Base-by-base conservation (phyloP, 306 rosid genomes). In the Begonia peltatifolia region DNA sequence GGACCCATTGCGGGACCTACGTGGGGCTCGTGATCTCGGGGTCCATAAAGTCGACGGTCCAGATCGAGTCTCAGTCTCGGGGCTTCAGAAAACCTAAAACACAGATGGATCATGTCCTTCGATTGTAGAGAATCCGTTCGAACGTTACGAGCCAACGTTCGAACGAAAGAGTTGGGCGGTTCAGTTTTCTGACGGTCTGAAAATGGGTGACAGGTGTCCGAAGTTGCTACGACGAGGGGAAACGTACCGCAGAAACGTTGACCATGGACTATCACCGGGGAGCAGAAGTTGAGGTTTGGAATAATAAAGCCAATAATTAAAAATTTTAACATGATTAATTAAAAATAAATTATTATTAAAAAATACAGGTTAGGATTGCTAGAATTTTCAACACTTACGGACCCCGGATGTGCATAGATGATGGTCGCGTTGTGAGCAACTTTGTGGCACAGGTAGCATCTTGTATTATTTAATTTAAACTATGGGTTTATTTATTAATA, bases 201-300 rank as follows among this genome's bases (percentile, higher is more conserved):
- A 25, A 25, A 49, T 41, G 38, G 2, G 47, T 41, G 80, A 71
- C 99, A 90, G 99, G 99, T 86, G 99, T 90, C 61, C 71, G 99
- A 44, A 90, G 99, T 20, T 90, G 99, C 71, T 90, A 90, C 74
- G 99, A 90, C 7, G 99, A 90, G 75, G 99, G 99, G 54, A 90
- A 90, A 61, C 99, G 99, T 30, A 90, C 99, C 63, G 99, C 99
- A 0, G 99, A 90, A 73, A 90, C 99, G 51, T 76, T 90, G 82
- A 81, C 99, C 41, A 90, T 90, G 99, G 99, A 90, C 64, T 90
- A 90, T 49, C 96, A 90, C 63, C 48, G 99, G 63, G 99, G 99
- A 35, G 99, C 99, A 18, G 86, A 52, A 0, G 99, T 86, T 0
- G 87, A 83, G 88, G 99, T 86, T 50, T 60, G 30, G 1, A n/a